Conservation (phyloP, 2,329 filamentous ascomycete genomes). For the Xylaria sp. region DNA sequence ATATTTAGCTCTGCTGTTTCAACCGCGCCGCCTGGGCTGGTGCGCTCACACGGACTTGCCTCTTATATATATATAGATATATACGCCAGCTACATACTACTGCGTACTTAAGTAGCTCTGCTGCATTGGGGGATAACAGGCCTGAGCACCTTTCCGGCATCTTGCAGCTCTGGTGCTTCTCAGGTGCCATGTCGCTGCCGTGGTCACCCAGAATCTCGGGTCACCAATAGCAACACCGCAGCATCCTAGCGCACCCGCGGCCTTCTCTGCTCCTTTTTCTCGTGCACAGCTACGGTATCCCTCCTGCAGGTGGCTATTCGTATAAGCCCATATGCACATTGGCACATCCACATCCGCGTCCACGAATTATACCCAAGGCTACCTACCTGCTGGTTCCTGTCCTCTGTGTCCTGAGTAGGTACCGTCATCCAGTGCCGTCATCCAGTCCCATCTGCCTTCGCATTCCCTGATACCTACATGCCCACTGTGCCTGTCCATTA, state of each 20-base stretch:
- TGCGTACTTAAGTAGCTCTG: too few relatives aligned
- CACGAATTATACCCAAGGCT: constrained; percentile 14
- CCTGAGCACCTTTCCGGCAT: constrained; percentile 28
- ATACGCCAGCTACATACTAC: constrained; percentile 6
- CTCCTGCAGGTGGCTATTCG: constrained; percentile 13
- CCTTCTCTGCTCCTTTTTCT: constrained; percentile 20
- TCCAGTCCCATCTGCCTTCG: constrained; percentile 14
- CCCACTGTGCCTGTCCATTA: constrained; percentile 20
- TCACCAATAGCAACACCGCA: constrained; percentile 37
- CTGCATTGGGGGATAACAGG: constrained; percentile 16
- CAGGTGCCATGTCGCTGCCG: constrained; percentile 38
- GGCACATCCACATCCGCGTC: constrained; percentile 24
- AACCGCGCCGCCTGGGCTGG: background rate
- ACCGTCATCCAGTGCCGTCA: constrained; percentile 5
- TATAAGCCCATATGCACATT: constrained; percentile 30
- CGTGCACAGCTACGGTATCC: constrained; percentile 12
- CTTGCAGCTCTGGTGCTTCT: constrained; percentile 32
- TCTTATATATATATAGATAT: too few relatives aligned
- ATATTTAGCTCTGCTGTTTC: constrained; percentile 3
- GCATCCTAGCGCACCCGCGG: constrained; percentile 17
- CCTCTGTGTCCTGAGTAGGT: background rate
- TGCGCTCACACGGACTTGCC: constrained; percentile 3
- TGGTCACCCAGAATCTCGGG: constrained; percentile 38
- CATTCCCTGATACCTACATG: constrained; percentile 13
- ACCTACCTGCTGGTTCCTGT: constrained; percentile 25